Evolutionary conservation across 306 rosid species (phyloP).

Genomic region (Sicyos baderoa): DNA sequence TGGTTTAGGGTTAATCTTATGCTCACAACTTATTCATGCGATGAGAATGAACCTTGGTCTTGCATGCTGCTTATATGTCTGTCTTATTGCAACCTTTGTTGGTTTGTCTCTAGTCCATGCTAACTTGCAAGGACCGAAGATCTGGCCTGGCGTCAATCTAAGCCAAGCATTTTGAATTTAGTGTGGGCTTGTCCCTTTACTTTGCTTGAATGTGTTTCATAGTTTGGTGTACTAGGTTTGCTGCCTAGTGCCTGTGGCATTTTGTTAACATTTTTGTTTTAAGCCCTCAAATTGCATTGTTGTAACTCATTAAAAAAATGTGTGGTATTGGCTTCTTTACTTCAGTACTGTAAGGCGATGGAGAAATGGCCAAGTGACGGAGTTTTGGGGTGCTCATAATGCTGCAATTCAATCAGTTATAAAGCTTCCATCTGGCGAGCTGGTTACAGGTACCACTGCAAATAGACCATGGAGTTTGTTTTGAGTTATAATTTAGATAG

Average conservation of each 20-base stretch:
- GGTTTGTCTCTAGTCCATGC: not conserved
- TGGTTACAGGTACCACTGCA: slow-evolving; percentile 57
- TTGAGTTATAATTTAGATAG: not conserved
- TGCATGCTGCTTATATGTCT: not conserved
- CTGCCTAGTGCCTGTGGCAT: not conserved
- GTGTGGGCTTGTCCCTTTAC: not conserved
- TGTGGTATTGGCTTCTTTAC: slow-evolving; percentile 19
- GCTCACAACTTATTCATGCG: not conserved
- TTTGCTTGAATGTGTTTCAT: not conserved
- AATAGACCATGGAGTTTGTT: slow-evolving; percentile 17
- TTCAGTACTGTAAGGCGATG: slow-evolving; percentile 71
- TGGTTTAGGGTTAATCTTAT: not conserved
- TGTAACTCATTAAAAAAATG: not conserved
- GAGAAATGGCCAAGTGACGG: slow-evolving; percentile 63
- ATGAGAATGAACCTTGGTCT: not conserved
- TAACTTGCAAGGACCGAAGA: not conserved
- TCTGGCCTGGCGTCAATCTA: not conserved
- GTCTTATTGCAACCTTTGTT: not conserved
- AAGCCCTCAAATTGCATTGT: not conserved
- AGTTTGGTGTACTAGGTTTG: not conserved
- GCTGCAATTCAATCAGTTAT: slow-evolving; percentile 70
- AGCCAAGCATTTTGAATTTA: not conserved
- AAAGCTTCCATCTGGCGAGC: slow-evolving; percentile 81
- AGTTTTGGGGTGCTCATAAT: slow-evolving; percentile 85
- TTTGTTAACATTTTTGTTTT: not conserved